Evolutionary conservation across 768 basidiomycete genomes (phyloP).

Genomic region (Mycena capillaripes): DNA sequence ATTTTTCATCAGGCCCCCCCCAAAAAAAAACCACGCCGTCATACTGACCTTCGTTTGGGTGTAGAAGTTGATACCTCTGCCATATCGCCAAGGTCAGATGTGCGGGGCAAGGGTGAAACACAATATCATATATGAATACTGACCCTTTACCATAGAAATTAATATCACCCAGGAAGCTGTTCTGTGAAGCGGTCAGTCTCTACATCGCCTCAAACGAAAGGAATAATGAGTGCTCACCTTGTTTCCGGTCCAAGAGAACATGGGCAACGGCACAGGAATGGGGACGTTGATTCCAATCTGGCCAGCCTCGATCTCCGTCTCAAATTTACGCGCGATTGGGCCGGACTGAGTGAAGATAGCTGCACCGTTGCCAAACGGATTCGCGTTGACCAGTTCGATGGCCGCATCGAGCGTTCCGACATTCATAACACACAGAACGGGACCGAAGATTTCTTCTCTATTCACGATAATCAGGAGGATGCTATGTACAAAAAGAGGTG

Average conservation of each 20-base stretch:
- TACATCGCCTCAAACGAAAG: neutral
- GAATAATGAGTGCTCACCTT: conserved; percentile 60
- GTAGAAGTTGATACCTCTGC: conserved; percentile 92
- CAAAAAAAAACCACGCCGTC: neutral
- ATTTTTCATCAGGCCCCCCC: neutral
- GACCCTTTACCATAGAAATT: conserved; percentile 93
- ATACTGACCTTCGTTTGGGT: conserved; percentile 87
- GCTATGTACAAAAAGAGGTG: conserved; percentile 8
- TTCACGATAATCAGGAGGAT: neutral
- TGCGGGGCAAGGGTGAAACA: too few relatives aligned
- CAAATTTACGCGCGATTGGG: conserved; percentile 94
- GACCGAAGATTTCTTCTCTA: conserved; percentile 96
- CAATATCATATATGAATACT: conserved; percentile 38
- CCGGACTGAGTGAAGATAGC: conserved; percentile 98
- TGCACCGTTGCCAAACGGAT: conserved; percentile 93
- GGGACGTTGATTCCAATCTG: conserved; percentile 96
- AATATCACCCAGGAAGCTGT: conserved; percentile 88
- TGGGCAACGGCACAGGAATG: conserved; percentile 90
- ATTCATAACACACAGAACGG: conserved; percentile 83
- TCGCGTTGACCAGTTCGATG: conserved; percentile 89
- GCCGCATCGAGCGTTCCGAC: conserved; percentile 92
- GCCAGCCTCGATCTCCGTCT: conserved; percentile 87
- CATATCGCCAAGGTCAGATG: neutral
- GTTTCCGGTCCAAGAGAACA: conserved; percentile 98
- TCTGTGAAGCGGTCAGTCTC: neutral